Percentiles rank a stretch among this genome's conserved stretches.
phyloP scores from a whole-genome alignment of 2,329 filamentous ascomycete genomes.

The Elsinoe fawcettii region DNA sequence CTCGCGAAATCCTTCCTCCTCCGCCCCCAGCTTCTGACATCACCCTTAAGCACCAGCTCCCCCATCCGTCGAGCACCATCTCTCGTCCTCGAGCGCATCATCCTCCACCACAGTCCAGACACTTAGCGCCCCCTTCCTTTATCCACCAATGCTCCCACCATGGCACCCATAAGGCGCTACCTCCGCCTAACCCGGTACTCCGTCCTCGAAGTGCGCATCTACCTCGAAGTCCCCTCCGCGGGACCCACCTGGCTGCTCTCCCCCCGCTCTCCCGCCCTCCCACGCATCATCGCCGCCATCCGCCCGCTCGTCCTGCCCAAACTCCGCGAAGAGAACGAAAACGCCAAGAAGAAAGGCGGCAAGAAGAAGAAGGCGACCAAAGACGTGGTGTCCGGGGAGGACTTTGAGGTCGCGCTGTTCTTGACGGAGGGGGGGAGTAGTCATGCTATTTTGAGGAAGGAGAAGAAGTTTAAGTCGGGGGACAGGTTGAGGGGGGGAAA shows the following conservation, averaged over 20 bases:
- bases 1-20: slow-evolving; percentile 7
- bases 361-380: slow-evolving; percentile 69
- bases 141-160: slow-evolving; percentile 31
- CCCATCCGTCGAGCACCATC: background rate
- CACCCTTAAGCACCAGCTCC: background rate
- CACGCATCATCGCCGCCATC: slow-evolving; percentile 75
- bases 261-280: slow-evolving; percentile 65
- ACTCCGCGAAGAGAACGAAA: slow-evolving; percentile 72
- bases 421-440: slow-evolving; percentile 77
- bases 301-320: slow-evolving; percentile 84
- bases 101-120: too few species aligned
- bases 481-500: background rate
- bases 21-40: background rate
- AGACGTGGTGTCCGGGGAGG: slow-evolving; percentile 60
- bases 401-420: slow-evolving; percentile 93
- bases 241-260: slow-evolving; percentile 77
- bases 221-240: slow-evolving; percentile 82
- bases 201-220: slow-evolving; percentile 93
- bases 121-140: background rate
- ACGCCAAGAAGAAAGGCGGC: slow-evolving; percentile 51
- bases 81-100: too few species aligned
- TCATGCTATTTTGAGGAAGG: slow-evolving; percentile 78
- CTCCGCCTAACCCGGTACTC: slow-evolving; percentile 87
- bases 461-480: slow-evolving; percentile 54
- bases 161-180: slow-evolving; percentile 85